Percentiles rank a stretch among this genome's conserved stretches.
These are phyloP conservation scores for Alternaria infectoria DNA, from an alignment of 2,329 filamentous ascomycete genomes.

Conservation along the genomic window DNA sequence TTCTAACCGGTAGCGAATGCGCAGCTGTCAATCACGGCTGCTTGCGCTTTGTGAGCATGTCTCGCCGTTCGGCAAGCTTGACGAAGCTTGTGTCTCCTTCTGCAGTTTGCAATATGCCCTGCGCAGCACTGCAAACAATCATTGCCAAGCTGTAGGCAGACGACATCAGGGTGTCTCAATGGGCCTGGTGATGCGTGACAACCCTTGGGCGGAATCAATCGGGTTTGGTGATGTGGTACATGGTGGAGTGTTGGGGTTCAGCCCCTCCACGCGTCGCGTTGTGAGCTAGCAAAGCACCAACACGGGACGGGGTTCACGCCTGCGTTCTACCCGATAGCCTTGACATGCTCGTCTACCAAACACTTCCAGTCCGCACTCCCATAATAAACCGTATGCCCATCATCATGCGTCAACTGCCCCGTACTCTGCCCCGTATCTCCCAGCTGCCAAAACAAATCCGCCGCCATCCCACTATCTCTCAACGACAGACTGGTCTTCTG, in stretches of 20 bases:
- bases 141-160: background rate
- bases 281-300: background rate
- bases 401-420: constrained; percentile 33
- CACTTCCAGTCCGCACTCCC: constrained; percentile 39
- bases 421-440: constrained; percentile 33
- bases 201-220: constrained; percentile 1
- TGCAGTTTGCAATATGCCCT: background rate
- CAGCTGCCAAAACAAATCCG: constrained; percentile 44
- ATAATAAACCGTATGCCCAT: constrained; percentile 43
- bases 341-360: constrained; percentile 37
- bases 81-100: background rate
- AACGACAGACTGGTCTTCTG: constrained; percentile 35
- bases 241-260: constrained; percentile 1
- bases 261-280: background rate
- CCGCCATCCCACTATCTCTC: constrained; percentile 37
- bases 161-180: background rate
- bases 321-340: constrained; percentile 27
- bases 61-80: background rate
- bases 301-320: background rate
- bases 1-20: background rate
- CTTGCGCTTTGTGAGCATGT: constrained; percentile 5
- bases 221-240: constrained; percentile 3
- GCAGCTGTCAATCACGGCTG: background rate
- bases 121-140: background rate
- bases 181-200: background rate